Evolutionary conservation across 768 basidiomycete species (phyloP).

Genomic region (Russula earlei): DNA sequence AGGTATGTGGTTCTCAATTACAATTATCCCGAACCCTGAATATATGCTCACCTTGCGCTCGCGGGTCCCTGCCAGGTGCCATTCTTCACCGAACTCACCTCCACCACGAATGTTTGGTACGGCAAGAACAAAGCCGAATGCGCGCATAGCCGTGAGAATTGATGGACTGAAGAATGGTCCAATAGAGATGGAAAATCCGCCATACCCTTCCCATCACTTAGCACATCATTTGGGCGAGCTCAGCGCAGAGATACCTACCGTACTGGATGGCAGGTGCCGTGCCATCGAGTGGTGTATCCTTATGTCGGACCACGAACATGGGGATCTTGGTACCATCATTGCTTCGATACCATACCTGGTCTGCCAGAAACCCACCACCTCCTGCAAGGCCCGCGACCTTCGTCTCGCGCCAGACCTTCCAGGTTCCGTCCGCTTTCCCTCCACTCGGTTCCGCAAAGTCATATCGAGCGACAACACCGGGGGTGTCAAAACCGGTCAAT

Average conservation of each 20-base stretch:
- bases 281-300: conserved; percentile 59
- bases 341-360: conserved; percentile 71
- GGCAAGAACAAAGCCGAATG: conserved; percentile 59
- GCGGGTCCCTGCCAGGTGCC: conserved; percentile 64
- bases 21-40: neutral
- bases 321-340: conserved; percentile 76
- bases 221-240: neutral
- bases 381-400: conserved; percentile 46
- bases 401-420: conserved; percentile 50
- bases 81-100: conserved; percentile 75
- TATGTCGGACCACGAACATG: conserved; percentile 79
- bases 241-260: conserved; percentile 32
- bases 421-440: conserved; percentile 36
- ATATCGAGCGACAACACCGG: conserved; percentile 56
- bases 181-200: conserved; percentile 69
- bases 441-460: conserved; percentile 34
- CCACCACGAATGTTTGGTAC: conserved; percentile 45
- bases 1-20: neutral
- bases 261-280: conserved; percentile 72
- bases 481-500: conserved; percentile 61
- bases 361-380: conserved; percentile 57
- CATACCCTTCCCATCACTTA: conserved; percentile 44
- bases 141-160: conserved; percentile 64
- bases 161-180: conserved; percentile 63
- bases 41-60: conserved; percentile 54